Conservation (phyloP, 345 rosid species). For the Hypericum perforatum region DNA sequence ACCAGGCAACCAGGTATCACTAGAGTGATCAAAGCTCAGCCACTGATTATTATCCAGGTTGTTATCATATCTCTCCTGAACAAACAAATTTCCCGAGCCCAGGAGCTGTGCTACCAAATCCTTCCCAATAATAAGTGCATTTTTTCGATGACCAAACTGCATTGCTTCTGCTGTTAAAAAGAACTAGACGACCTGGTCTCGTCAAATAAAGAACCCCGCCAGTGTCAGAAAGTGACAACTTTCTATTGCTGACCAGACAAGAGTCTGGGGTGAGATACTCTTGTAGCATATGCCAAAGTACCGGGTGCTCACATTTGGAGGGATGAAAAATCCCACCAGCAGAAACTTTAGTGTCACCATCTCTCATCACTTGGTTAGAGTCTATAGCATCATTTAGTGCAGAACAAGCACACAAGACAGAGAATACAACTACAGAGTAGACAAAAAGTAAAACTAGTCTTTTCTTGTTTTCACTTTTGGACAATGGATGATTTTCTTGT, state of each 20-base stretch:
- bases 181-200: background rate
- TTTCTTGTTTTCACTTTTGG: too few species aligned
- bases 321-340: background rate
- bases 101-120: background rate
- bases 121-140: background rate
- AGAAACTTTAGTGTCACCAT: too few species aligned
- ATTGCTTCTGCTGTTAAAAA: background rate
- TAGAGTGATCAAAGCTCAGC: background rate
- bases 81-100: background rate
- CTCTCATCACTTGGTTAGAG: too few species aligned
- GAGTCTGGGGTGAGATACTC: background rate
- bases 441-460: too few species aligned
- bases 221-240: background rate
- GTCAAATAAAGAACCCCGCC: background rate
- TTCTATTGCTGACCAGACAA: slow-evolving; percentile 3
- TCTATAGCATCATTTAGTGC: too few species aligned
- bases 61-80: background rate
- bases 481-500: too few species aligned
- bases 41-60: background rate
- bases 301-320: background rate
- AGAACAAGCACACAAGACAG: too few species aligned
- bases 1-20: slow-evolving; percentile 2
- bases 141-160: background rate
- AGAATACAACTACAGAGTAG: too few species aligned
- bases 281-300: slow-evolving; percentile 1